Base-by-base conservation (phyloP, 2,329 filamentous ascomycete genomes). In the Fusarium pininemorale region DNA sequence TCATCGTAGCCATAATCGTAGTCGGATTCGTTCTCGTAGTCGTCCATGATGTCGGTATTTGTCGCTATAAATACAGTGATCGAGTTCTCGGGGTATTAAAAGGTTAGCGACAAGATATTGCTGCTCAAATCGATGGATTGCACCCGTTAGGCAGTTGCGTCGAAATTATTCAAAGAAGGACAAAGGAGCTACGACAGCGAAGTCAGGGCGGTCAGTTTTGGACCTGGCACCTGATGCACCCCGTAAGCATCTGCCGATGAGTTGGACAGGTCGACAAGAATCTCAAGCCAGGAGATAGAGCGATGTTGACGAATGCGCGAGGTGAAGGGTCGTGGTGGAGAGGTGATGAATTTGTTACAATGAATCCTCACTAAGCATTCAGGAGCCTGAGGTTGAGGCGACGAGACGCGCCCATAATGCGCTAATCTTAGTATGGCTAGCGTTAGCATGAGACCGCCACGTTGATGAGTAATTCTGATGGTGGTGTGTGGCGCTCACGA, bases 1-100 rank as follows among this genome's bases (percentile, higher is more conserved):
- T 88, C 90, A 41, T 90, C 91, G 71, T 93, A 91, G 67, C 89
- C 90, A 78, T 92, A 93, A 70, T 92, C 92, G 81, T 94, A 94
- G 72, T 91, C 89, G 82, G 85, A 88, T 16, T 85, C 84, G 55
- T 88, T 85, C 63, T 89, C 88, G 82, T 90, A 89, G 68, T 88
- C 87, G 35, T 87, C 87, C 87, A 90, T 89, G 75, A 58, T 82
- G 80, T 53, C 69, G 58, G 56, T 50, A 44, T 62, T 26, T 26
- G 55, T 51, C 51, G 48, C 50, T 42, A 18, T n/a, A 51, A 24
- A 30, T 60, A 50, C 59, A 44, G 37, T 35, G 28, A 44, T 61
- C 6, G 30, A 15, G 30, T 65, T 56, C 28, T 44, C 56, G 67
- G 44, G 26, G 37, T 30, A 45, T 39, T 32, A 30, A 32, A 37